A percentile compares a stretch with the other conserved stretches of the same genome.
These are phyloP conservation scores for Geranium rotundifolium DNA, from an alignment of 345 rosid species.

Conservation along the genomic window DNA sequence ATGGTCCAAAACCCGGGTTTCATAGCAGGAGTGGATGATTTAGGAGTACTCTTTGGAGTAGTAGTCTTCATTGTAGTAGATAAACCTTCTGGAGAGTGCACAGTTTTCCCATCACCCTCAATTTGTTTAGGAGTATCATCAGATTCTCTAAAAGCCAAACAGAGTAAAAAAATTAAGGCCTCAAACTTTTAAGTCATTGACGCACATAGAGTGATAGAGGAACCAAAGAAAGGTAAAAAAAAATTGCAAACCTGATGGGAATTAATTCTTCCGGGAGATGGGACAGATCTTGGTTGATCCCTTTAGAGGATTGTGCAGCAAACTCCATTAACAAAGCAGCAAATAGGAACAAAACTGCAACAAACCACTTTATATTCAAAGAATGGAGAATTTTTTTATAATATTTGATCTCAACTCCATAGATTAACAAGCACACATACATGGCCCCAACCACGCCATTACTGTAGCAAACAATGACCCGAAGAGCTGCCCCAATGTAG, in stretches of 20 bases:
- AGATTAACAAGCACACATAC: constrained; percentile 32
- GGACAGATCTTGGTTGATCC: constrained; percentile 45
- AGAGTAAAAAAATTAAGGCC: constrained; percentile 1
- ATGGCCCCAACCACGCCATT: constrained; percentile 85
- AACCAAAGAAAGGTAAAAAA: constrained; percentile 2
- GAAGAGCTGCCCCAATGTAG: constrained; percentile 92
- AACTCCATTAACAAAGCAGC: constrained; percentile 84
- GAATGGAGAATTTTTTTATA: constrained; percentile 5
- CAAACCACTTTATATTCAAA: constrained; percentile 8
- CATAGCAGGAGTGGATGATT: constrained; percentile 26
- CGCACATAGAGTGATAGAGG: neutral
- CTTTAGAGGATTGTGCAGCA: constrained; percentile 81
- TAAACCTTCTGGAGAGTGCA: constrained; percentile 22
- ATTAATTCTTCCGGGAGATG: constrained; percentile 53
- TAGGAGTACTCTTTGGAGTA: constrained; percentile 19
- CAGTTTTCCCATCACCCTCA: constrained; percentile 23
- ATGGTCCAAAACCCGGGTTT: constrained; percentile 63
- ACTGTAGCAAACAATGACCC: constrained; percentile 80
- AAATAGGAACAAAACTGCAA: constrained; percentile 65
- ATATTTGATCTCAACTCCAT: too few species aligned
- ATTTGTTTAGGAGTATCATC: constrained; percentile 27
- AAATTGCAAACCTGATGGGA: constrained; percentile 47
- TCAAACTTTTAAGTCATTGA: neutral
- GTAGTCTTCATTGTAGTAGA: neutral
- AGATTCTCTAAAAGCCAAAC: constrained; percentile 29